Base-by-base conservation (phyloP, 495 filamentous ascomycete genomes). In the Lindgomyces ingoldianus region DNA sequence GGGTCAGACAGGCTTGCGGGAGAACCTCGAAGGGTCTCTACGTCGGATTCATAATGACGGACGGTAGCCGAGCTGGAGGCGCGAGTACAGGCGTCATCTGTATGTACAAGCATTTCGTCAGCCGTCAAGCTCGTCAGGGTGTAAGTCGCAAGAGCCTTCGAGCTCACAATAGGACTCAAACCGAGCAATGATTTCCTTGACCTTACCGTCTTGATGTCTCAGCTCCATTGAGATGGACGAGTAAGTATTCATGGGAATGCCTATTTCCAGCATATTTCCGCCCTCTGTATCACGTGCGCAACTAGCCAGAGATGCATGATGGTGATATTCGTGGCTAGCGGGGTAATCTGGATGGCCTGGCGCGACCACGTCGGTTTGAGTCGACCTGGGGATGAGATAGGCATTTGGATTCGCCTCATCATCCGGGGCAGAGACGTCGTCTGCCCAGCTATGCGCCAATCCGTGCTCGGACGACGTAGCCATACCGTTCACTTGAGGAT, bases 141-240 rank as follows among this genome's bases (percentile, higher is more conserved):
- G 19, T 16, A 42, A 18, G 30, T 36, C 46, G 45, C 29, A 29
- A 45, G 16, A 54, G 44, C 18, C 57, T 44, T 60, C 44, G n/a
- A 18, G 12, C 46, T 33, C 25, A 36, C 4, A n/a, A 24, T 45
- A 51, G 9, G 62, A 66, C 52, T 69, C 67, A 59, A 63, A 66
- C 3, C 61, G 67, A 44, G 62, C 49, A 24, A 70, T 59, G 44
- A 70, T 62, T 55, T 67, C 48, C 59, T 58, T 66, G 49, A 67
- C 68, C 63, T 67, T 70, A 57, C 68, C 63, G 46, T 70, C 59
- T 36, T 64, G 48, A 10, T 70, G 68, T 54, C 48, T 62, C 25
- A 67, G 11, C 36, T 67, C 49, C 47, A 58, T 60, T 16, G 58
- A 48, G 4, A 70, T 25, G 16, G 30, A 27, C n/a, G 66, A 60